Base-by-base conservation (phyloP, 192 early-diverging fungal species). In the Coemansia sp. region DNA sequence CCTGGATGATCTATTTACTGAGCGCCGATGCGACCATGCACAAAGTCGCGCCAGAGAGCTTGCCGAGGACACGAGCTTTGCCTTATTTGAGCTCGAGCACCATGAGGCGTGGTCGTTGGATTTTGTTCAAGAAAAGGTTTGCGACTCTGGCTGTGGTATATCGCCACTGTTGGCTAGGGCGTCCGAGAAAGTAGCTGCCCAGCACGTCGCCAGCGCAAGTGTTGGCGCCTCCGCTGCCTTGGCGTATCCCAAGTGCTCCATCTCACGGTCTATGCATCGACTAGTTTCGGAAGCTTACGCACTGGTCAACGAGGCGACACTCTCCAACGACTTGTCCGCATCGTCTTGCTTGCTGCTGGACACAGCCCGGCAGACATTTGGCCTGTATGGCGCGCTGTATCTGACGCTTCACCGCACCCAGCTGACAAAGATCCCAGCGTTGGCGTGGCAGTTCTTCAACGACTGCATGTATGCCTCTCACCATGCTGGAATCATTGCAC, bases 381-480 rank as follows among this genome's bases (percentile, higher is more conserved):
- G 67, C 20, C 11, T 67, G 28, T 73, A 67, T 45, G 24, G 62
- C 26, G 64, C 55, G 43, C 58, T 79, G 43, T 70, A 67, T 23
- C 58, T 60, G 20, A 48, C 42, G n/a, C 50, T 79, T 2, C 77
- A 79, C 20, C 57, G 62, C 9, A 34, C 67, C 8, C 63, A 74
- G 64, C 65, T 79, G 7, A 56, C 48, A 16, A 66, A 36, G 24
- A 57, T 70, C 0, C 77, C 77, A 1, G 67, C 72, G 43, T 59
- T 80, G 16, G 71, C 67, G 13, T 80, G 72, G 69, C 77, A 71
- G 62, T 71, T 71, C 45, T 56, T 60, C 65, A 74, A 71, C 59
- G 77, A 74, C 77, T 74, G 72, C 43, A 36, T 80, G 65, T 80
- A 80, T 37, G 68, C 62, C n/a, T 67, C 77, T 3, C 72, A 80